phyloP scores from a whole-genome alignment of 2,329 filamentous ascomycete species.

The Monosporascus cannonballus region DNA sequence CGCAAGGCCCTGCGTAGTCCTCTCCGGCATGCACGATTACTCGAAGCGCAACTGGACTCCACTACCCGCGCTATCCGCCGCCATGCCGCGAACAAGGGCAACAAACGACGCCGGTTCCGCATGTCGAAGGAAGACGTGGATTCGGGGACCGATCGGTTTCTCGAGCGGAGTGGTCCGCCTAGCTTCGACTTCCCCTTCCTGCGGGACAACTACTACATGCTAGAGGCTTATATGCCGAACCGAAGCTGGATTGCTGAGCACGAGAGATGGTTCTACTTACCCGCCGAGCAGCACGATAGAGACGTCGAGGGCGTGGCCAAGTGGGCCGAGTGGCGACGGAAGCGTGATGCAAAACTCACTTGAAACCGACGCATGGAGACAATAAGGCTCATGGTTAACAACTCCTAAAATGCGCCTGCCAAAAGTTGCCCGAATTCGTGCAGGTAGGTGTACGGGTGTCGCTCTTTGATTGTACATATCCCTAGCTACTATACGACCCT shows the following conservation, averaged over 20 bases:
- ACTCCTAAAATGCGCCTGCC: no score
- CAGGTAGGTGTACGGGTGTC: no score
- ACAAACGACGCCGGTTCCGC: constrained; percentile 36
- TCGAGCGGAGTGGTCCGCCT: constrained; percentile 43
- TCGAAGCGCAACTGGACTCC: constrained; percentile 41
- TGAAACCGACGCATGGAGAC: not conserved
- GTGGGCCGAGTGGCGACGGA: constrained; percentile 16
- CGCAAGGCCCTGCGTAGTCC: constrained; percentile 38
- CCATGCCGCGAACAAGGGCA: constrained; percentile 43
- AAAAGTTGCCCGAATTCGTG: no score
- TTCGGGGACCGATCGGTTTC: constrained; percentile 42
- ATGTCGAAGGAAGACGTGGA: constrained; percentile 39
- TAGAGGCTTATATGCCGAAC: constrained; percentile 52
- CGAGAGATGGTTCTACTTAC: constrained; percentile 43
- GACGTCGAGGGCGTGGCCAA: constrained; percentile 28
- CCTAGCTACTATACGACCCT: no score
- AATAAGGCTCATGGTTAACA: not conserved
- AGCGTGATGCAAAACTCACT: not conserved
- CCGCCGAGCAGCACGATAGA: constrained; percentile 31
- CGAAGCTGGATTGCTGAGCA: constrained; percentile 44
- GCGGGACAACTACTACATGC: constrained; percentile 53
- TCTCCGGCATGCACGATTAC: constrained; percentile 43
- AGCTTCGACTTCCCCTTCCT: constrained; percentile 48
- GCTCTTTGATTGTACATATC: no score
- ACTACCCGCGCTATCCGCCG: constrained; percentile 38